Conservation (phyloP, 768 basidiomycete species). For the Kwoniella newhampshirensis region DNA sequence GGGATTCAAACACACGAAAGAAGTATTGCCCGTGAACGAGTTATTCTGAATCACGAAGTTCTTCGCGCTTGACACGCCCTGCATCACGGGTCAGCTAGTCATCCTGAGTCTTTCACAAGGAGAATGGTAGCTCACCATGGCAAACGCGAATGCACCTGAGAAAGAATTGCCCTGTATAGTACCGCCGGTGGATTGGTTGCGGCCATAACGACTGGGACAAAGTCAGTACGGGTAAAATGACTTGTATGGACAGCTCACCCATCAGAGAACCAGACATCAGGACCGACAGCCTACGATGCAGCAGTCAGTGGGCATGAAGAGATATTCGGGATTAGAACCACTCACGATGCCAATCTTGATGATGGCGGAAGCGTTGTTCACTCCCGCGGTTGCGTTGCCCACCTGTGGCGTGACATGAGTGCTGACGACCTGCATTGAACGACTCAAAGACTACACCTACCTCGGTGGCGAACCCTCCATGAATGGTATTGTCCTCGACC, state of each 20-base stretch:
- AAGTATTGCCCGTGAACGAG: constrained; percentile 36
- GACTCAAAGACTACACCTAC: constrained; percentile 13
- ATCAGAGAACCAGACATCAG: constrained; percentile 39
- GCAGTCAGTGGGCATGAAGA: too few species aligned
- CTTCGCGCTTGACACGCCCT: constrained; percentile 31
- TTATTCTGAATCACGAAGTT: constrained; percentile 39
- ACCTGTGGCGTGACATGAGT: constrained; percentile 7
- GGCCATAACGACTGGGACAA: constrained; percentile 32
- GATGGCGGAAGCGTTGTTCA: constrained; percentile 37
- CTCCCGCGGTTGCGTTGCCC: constrained; percentile 33
- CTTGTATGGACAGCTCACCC: neutral
- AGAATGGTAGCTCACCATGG: constrained; percentile 25
- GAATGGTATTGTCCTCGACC: constrained; percentile 40
- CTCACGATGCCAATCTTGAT: constrained; percentile 48
- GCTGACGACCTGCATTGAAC: neutral
- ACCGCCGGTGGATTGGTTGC: constrained; percentile 35
- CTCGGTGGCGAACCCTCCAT: constrained; percentile 41
- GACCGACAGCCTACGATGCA: constrained; percentile 28
- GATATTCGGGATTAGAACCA: neutral
- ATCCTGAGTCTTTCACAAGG: neutral
- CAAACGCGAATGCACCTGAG: constrained; percentile 45
- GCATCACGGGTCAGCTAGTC: neutral
- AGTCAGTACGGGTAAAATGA: neutral
- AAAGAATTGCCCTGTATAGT: constrained; percentile 39
- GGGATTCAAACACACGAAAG: constrained; percentile 32